These are phyloP conservation scores for Pseudogymnoascus sp. DNA, from an alignment of 2,329 filamentous ascomycete genomes.

Conservation along the genomic window DNA sequence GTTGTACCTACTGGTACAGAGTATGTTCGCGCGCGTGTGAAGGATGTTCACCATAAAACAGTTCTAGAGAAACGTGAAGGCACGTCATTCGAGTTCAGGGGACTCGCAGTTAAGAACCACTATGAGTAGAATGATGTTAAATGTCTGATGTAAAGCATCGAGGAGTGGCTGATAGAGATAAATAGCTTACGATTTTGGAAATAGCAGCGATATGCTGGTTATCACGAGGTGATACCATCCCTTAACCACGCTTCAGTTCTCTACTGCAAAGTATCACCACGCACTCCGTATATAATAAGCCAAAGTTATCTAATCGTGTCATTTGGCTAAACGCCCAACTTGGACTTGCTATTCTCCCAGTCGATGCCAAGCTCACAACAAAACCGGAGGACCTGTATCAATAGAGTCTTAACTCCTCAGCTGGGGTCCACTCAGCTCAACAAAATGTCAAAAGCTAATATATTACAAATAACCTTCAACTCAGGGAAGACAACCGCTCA, in stretches of 20 bases:
- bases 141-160: not conserved
- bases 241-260: not conserved
- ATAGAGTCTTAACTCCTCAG: too few relatives aligned
- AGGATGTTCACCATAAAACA: constrained; percentile 39
- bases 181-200: not conserved
- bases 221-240: not conserved
- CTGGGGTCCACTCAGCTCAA: not conserved
- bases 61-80: constrained; percentile 37
- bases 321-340: not conserved
- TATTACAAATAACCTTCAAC: not conserved
- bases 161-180: too few relatives aligned
- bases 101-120: constrained; percentile 33
- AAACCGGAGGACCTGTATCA: too few relatives aligned
- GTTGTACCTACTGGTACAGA: constrained; percentile 35
- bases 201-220: not conserved
- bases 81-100: constrained; percentile 38
- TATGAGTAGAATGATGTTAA: constrained; percentile 20
- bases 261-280: not conserved
- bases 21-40: constrained; percentile 39
- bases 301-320: not conserved
- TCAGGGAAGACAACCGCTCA: not conserved
- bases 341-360: too few relatives aligned
- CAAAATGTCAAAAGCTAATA: not conserved
- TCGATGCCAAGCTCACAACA: too few relatives aligned
- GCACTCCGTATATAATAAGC: not conserved